A percentile compares a stretch with the other conserved stretches of the same genome.
phyloP scores from a whole-genome alignment of 176 grass and related monocot species.

The Puya raimondii region DNA sequence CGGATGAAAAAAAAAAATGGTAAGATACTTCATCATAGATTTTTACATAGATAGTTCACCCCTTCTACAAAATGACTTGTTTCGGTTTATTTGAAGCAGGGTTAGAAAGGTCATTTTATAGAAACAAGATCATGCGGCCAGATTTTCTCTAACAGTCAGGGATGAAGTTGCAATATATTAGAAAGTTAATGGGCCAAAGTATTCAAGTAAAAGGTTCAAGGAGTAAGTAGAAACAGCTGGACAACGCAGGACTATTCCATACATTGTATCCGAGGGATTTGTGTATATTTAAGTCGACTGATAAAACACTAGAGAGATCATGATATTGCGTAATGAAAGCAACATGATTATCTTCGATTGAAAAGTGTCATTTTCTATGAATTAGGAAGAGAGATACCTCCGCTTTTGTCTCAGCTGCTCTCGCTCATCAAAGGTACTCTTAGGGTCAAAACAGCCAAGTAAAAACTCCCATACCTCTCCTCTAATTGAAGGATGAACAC shows the following conservation, averaged over 20 bases:
- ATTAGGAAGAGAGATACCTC: slow-evolving; percentile 49
- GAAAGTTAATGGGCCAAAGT: too few relatives aligned
- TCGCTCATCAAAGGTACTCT: slow-evolving; percentile 81
- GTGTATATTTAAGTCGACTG: too few relatives aligned
- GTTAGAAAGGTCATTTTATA: too few relatives aligned
- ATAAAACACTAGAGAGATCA: not conserved
- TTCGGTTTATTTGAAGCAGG: too few relatives aligned
- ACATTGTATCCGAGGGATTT: too few relatives aligned
- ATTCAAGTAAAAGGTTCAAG: too few relatives aligned
- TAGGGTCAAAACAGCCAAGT: slow-evolving; percentile 94
- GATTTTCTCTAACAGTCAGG: too few relatives aligned
- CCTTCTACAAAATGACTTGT: too few relatives aligned
- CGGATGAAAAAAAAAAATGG: not conserved
- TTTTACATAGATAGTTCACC: not conserved
- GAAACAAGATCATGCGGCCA: too few relatives aligned
- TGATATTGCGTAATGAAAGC: not conserved
- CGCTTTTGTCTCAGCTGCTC: slow-evolving; percentile 85
- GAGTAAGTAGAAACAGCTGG: too few relatives aligned
- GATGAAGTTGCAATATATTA: too few relatives aligned
- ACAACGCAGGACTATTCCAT: too few relatives aligned
- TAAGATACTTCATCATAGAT: not conserved
- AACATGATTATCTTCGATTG: not conserved
- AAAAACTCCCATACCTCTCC: slow-evolving; percentile 96
- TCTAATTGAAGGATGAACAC: slow-evolving; percentile 94
- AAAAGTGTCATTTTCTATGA: slow-evolving; percentile 1